Evolutionary conservation across 2,329 filamentous ascomycete genomes (phyloP).

Genomic region (Hypoxylon sp.): DNA sequence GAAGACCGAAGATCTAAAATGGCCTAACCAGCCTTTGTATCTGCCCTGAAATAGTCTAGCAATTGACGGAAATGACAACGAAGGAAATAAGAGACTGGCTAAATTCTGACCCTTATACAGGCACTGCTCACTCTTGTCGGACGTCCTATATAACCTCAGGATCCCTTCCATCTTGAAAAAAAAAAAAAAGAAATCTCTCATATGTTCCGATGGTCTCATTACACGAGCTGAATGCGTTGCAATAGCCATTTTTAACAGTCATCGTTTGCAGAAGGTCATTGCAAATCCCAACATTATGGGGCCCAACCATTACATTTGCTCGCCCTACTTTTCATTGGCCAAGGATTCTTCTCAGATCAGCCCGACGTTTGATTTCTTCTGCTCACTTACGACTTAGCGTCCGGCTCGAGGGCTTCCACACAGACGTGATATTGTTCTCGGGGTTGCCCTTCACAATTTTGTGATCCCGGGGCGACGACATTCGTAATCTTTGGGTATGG

Average conservation of each 20-base stretch:
- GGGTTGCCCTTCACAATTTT: conserved; percentile 24
- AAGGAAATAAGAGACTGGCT: conserved; percentile 28
- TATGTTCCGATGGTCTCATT: conserved; percentile 38
- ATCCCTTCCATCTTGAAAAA: conserved; percentile 30
- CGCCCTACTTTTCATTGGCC: conserved; percentile 43
- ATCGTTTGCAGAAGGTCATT: conserved; percentile 31
- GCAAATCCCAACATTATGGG: conserved; percentile 40
- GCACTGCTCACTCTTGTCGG: conserved; percentile 23
- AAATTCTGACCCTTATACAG: conserved; percentile 21
- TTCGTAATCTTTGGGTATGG: conserved; percentile 35
- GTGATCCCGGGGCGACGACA: conserved; percentile 32
- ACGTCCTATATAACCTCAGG: conserved; percentile 36
- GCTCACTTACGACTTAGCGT: conserved; percentile 29
- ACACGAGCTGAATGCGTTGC: conserved; percentile 34
- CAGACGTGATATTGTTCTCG: conserved; percentile 12
- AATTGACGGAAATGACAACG: conserved; percentile 20
- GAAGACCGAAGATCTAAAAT: conserved; percentile 22
- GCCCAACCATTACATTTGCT: conserved; percentile 21
- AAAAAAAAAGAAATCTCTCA: conserved; percentile 10
- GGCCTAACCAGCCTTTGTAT: conserved; percentile 24
- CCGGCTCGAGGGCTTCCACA: conserved; percentile 22
- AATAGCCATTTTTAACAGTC: conserved; percentile 25
- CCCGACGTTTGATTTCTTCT: conserved; percentile 22
- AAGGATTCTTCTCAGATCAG: conserved; percentile 13
- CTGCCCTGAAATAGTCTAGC: conserved; percentile 2